phyloP scores from a whole-genome alignment of 2,329 filamentous ascomycete genomes.

The Trichophyton benhamiae region DNA sequence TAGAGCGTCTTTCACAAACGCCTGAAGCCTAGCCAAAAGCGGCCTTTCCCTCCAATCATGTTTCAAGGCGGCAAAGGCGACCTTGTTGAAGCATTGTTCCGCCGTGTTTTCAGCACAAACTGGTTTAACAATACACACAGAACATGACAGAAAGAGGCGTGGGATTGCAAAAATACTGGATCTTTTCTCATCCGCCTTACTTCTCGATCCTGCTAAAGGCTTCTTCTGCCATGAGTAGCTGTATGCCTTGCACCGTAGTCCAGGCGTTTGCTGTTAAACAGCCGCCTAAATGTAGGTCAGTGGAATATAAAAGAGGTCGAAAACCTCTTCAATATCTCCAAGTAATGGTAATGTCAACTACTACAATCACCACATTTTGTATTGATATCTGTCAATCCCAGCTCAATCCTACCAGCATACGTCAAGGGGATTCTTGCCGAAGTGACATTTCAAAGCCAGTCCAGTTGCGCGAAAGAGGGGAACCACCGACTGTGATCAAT shows the following conservation, averaged over 20 bases:
- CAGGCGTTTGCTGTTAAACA: background rate
- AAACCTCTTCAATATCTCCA: background rate
- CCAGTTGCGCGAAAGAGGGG: background rate
- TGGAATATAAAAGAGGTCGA: background rate
- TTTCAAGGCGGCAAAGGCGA: background rate
- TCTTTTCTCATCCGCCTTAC: background rate
- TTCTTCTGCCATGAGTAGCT: background rate
- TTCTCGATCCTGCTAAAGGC: background rate
- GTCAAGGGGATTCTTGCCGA: background rate
- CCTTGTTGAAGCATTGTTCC: background rate
- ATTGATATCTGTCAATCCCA: background rate
- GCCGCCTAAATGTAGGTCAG: background rate
- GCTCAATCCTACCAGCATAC: background rate
- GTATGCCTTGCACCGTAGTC: background rate
- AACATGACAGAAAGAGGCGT: background rate
- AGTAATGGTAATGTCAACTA: background rate
- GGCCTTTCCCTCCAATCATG: background rate
- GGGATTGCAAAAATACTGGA: background rate
- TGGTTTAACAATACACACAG: background rate
- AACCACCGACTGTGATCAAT: background rate
- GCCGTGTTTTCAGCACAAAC: background rate
- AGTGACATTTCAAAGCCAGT: background rate
- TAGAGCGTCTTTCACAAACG: background rate
- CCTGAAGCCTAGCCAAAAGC: background rate
- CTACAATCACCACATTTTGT: background rate